Evolutionary conservation across 2,329 filamentous ascomycete species (phyloP).

Genomic region (Fusarium guadeloupense): DNA sequence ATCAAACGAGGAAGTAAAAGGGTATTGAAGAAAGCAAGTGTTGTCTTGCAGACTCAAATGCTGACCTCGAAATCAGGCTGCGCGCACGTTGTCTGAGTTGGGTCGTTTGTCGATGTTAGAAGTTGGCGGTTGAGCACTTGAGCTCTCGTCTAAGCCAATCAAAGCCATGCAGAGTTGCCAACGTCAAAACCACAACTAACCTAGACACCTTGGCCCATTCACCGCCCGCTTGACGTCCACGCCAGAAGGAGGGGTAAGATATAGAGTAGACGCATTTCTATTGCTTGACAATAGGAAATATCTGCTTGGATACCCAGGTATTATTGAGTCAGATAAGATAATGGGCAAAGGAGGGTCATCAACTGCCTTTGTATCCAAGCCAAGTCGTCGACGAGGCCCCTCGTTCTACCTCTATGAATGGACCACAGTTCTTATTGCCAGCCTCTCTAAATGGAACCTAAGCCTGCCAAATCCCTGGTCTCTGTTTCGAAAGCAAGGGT

Average conservation of each 20-base stretch:
- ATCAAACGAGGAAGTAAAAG: background rate
- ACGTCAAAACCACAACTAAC: constrained; percentile 36
- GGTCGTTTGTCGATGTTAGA: constrained; percentile 31
- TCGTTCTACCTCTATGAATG: constrained; percentile 16
- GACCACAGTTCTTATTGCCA: background rate
- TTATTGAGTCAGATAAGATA: background rate
- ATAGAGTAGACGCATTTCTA: constrained; percentile 10
- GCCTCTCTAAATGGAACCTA: too few relatives aligned
- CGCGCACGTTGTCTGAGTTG: constrained; percentile 33
- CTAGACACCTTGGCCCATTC: constrained; percentile 35
- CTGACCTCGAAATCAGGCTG: constrained; percentile 27
- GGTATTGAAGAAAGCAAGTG: background rate
- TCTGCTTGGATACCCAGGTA: background rate
- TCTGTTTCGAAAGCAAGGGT: constrained; percentile 23
- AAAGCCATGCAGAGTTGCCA: constrained; percentile 30
- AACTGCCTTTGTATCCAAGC: background rate
- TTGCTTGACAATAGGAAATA: background rate
- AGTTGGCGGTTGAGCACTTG: constrained; percentile 33
- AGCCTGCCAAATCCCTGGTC: too few relatives aligned
- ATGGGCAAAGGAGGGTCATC: background rate
- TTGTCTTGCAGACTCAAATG: constrained; percentile 5
- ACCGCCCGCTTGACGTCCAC: constrained; percentile 36
- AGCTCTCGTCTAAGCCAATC: constrained; percentile 40
- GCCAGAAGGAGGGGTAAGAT: constrained; percentile 38
- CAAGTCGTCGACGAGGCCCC: background rate